Evolutionary conservation across 2,329 filamentous ascomycete genomes (phyloP), one percentile per base, ranked within the genome.

Genomic region (Arthrinium phaeospermum): DNA sequence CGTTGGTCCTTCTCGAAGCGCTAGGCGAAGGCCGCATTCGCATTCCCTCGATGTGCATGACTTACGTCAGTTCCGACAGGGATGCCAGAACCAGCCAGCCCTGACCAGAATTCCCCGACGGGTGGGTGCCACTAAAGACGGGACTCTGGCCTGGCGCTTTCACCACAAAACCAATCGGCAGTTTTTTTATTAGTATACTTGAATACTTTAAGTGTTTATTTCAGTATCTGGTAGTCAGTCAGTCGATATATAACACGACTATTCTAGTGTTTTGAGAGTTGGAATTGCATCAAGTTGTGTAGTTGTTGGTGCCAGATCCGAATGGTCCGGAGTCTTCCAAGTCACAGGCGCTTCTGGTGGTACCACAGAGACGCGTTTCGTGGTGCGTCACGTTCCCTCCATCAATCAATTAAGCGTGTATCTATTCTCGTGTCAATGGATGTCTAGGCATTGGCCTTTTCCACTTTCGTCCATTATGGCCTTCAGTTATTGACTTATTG

Each of bases 41-140:
- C 53, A 34, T 37, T 61, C 53, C 53, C 53, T 34, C 19, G 16
- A 13, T 22, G 30, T 19, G 16, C 34, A 22, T 47, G 46, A 49
- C 46, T 61, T 61, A 61, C 53, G 53, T 61, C 53, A 61, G 53
- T 61, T 16, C 19, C 30, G 53, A 34, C 53, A 37, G 30, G 53
- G 53, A 37, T 37, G 27, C 14, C 16, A 8, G 10, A 61, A 37
- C 14, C 22, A 19, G 34, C 14, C 22, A 19, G 51, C 27, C 51
- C 51, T 57, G 24, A 53, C 53, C 22, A 61, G 53, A 61, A 61
- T 22, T 22, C 5, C 27, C 53, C 53, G 27, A 34, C 22, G 14
- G 14, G 30, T 16, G 30, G n/a, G n/a, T 57, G 51, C 51, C 51
- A 57, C 51, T 19, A 46, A 30, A 30, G 27, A 30, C 27, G 27